Evolutionary conservation across 2,329 filamentous ascomycete genomes (phyloP).

Genomic region (Phialemoniopsis sp.): DNA sequence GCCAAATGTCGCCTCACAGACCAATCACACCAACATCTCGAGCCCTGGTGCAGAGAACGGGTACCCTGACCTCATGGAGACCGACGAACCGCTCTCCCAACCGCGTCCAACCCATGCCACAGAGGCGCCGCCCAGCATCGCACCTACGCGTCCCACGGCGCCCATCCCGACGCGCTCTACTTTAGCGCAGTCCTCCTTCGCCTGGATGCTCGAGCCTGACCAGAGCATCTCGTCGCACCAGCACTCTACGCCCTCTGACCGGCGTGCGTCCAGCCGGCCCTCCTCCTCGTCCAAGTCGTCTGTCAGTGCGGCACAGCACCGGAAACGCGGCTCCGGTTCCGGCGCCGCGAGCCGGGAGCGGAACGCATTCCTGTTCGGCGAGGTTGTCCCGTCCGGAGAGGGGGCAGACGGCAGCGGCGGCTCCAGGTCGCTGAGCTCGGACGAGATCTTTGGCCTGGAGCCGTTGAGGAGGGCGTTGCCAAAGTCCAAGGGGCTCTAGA

Average conservation of each 20-base stretch:
- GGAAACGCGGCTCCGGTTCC: constrained; percentile 14
- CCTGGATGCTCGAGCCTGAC: constrained; percentile 70
- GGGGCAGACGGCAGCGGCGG: constrained; percentile 26
- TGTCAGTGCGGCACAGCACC: constrained; percentile 10
- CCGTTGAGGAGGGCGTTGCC: constrained; percentile 30
- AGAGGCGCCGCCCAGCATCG: constrained; percentile 4
- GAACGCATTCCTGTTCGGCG: constrained; percentile 58
- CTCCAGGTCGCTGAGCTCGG: constrained; percentile 26
- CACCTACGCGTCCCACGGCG: constrained; percentile 18
- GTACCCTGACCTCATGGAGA: constrained; percentile 18
- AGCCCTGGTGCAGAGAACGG: constrained; percentile 11
- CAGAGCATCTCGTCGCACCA: constrained; percentile 20
- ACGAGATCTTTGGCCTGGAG: constrained; percentile 54
- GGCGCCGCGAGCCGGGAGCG: constrained; percentile 41
- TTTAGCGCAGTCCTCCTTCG: constrained; percentile 71
- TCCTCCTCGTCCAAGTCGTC: constrained; percentile 21
- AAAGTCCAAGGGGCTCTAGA: neutral
- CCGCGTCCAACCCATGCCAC: constrained; percentile 2
- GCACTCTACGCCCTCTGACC: constrained; percentile 15
- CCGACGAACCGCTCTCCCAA: constrained; percentile 10
- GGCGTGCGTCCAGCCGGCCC: constrained; percentile 10
- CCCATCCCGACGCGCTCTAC: constrained; percentile 59
- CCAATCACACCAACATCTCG: constrained; percentile 7
- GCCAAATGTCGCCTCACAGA: neutral
- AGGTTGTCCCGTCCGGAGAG: constrained; percentile 27